phyloP scores from a whole-genome alignment of 768 basidiomycete genomes.

The Boletellus sp. region DNA sequence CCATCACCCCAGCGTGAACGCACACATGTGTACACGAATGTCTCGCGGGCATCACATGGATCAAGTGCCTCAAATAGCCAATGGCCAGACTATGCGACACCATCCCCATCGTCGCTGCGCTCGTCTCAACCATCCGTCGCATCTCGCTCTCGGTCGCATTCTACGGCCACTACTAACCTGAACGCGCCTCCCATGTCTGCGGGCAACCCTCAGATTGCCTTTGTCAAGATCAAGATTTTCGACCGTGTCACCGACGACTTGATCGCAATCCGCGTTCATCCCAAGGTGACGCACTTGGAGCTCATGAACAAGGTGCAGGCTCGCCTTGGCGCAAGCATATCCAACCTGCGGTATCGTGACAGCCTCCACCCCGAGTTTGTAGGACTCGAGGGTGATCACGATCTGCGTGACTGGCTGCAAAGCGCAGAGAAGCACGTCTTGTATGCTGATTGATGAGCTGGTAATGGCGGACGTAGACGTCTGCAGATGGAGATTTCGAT shows the following conservation, averaged over 20 bases:
- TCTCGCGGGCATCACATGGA: constrained; percentile 28
- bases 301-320: constrained; percentile 90
- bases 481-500: constrained; percentile 10
- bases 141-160: constrained; percentile 55
- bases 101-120: constrained; percentile 47
- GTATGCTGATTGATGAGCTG: constrained; percentile 58
- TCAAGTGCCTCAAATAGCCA: constrained; percentile 27
- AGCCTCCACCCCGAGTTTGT: constrained; percentile 63
- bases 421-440: constrained; percentile 79
- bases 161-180: constrained; percentile 45
- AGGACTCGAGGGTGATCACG: constrained; percentile 58
- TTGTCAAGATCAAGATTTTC: constrained; percentile 98
- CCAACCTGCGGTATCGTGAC: constrained; percentile 69
- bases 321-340: constrained; percentile 75
- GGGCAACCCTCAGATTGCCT: constrained; percentile 77
- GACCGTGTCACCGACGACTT: constrained; percentile 91
- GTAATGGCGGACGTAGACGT: constrained; percentile 5
- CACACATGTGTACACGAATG: constrained; percentile 14
- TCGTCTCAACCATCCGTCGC: constrained; percentile 53
- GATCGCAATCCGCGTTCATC: constrained; percentile 95
- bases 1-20: constrained; percentile 36
- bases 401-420: constrained; percentile 71
- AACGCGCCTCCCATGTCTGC: constrained; percentile 75
- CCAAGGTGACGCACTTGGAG: constrained; percentile 79
- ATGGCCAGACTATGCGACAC: constrained; percentile 29